phyloP scores from a whole-genome alignment of 805 yeast genomes.

The Candida ficus region DNA sequence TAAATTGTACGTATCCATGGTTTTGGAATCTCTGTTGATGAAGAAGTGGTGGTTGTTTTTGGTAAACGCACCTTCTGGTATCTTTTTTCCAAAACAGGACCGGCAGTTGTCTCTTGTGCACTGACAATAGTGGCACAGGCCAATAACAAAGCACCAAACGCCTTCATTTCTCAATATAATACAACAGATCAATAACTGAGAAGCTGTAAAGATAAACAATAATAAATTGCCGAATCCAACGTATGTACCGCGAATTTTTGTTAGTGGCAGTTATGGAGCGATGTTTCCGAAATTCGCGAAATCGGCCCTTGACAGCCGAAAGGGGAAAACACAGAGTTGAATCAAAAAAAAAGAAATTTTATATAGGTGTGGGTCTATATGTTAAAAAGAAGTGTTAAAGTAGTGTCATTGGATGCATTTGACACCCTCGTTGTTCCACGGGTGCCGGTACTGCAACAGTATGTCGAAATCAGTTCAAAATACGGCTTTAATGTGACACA shows the following conservation, averaged over 20 bases:
- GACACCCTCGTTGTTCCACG: constrained; percentile 59
- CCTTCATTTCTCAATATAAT: background rate
- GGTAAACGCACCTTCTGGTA: constrained; percentile 27
- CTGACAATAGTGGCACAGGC: no score
- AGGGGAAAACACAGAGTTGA: background rate
- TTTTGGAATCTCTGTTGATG: constrained; percentile 37
- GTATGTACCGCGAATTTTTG: no score
- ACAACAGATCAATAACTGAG: no score
- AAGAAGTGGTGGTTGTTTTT: constrained; percentile 29
- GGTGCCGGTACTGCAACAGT: constrained; percentile 48
- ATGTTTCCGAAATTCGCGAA: background rate
- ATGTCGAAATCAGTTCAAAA: constrained; percentile 41
- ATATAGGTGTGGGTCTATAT: no score
- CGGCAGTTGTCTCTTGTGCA: constrained; percentile 1
- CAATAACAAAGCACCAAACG: background rate
- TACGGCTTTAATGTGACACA: constrained; percentile 36
- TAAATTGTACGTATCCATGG: constrained; percentile 77
- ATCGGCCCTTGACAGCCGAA: constrained; percentile 1
- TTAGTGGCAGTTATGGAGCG: no score
- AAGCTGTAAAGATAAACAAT: no score
- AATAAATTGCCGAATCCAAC: no score
- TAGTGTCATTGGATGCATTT: constrained; percentile 64
- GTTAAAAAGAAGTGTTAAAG: constrained; percentile 23
- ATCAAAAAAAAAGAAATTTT: background rate
- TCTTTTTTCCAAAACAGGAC: constrained; percentile 18